phyloP scores from a whole-genome alignment of 176 grass and related monocot species.

The Juncus inflexus region DNA sequence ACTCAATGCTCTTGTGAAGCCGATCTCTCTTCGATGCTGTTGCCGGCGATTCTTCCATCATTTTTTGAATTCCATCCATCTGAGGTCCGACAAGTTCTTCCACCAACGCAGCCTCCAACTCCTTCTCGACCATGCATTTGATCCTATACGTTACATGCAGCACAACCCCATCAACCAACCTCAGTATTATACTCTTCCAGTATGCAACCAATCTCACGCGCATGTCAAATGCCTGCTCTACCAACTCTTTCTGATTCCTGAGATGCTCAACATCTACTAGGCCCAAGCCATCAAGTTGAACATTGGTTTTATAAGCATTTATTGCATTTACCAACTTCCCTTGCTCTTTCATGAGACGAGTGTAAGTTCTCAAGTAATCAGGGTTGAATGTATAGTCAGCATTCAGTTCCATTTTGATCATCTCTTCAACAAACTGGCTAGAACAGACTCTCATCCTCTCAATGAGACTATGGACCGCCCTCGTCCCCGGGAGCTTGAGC shows the following conservation, averaged over 20 bases:
- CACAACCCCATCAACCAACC: not conserved
- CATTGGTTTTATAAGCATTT: not conserved
- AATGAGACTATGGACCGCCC: slow-evolving; percentile 12
- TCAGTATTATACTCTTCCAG: slow-evolving; percentile 15
- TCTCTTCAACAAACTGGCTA: not conserved
- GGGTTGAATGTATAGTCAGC: slow-evolving; percentile 27
- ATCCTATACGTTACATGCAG: slow-evolving; percentile 11
- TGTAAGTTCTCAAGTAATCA: slow-evolving; percentile 25
- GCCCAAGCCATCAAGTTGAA: slow-evolving; percentile 1
- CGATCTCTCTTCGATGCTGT: slow-evolving; percentile 18
- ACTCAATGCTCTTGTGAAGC: slow-evolving; percentile 19
- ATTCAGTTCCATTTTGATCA: slow-evolving; percentile 30
- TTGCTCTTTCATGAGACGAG: not conserved
- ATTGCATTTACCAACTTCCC: not conserved
- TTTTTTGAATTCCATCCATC: slow-evolving; percentile 14
- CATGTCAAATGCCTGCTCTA: slow-evolving; percentile 27
- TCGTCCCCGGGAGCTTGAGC: not conserved
- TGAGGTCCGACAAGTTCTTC: slow-evolving; percentile 7
- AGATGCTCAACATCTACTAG: slow-evolving; percentile 21
- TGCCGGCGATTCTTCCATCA: slow-evolving; percentile 25
- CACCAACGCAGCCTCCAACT: slow-evolving; percentile 14
- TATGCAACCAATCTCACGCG: slow-evolving; percentile 23
- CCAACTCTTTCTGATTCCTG: slow-evolving; percentile 4
- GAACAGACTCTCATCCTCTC: slow-evolving; percentile 12
- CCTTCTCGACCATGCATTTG: slow-evolving; percentile 9